Conservation (phyloP, 148 eudicot genomes). For the Bassia scoparia region DNA sequence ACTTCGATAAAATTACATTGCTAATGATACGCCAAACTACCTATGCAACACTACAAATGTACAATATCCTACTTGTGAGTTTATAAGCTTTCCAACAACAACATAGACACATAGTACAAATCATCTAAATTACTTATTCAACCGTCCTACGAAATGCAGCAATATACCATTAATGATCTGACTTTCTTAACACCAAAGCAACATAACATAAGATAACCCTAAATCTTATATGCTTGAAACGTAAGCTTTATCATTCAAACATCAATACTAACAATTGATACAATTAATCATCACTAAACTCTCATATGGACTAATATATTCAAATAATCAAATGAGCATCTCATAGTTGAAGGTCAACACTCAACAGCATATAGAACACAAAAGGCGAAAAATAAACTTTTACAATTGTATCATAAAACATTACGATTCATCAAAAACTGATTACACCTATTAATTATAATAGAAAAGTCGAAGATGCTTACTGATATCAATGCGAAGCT, state of each 20-base stretch:
- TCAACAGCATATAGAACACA: not conserved
- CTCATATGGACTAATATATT: not conserved
- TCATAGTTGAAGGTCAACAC: not conserved
- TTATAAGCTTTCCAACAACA: not conserved
- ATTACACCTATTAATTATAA: not conserved
- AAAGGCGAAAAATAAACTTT: not conserved
- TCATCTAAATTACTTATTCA: not conserved
- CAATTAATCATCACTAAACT: not conserved
- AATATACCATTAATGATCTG: not conserved
- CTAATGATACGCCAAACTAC: not conserved
- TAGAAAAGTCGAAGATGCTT: constrained; percentile 19
- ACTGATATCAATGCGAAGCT: constrained; percentile 91
- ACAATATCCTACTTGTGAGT: not conserved
- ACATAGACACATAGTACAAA: not conserved
- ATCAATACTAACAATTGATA: not conserved
- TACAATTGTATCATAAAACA: not conserved
- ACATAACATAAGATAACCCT: not conserved
- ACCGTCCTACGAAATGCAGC: not conserved
- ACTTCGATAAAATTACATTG: not conserved
- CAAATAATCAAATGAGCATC: constrained; percentile 2
- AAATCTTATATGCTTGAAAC: not conserved
- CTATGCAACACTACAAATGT: not conserved
- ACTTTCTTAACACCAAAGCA: not conserved
- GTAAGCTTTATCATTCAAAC: not conserved
- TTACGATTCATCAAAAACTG: not conserved